Evolutionary conservation across 140 eudicot genomes (phyloP), one percentile per base, ranked within the genome.

Genomic region (Flaveria floridana): DNA sequence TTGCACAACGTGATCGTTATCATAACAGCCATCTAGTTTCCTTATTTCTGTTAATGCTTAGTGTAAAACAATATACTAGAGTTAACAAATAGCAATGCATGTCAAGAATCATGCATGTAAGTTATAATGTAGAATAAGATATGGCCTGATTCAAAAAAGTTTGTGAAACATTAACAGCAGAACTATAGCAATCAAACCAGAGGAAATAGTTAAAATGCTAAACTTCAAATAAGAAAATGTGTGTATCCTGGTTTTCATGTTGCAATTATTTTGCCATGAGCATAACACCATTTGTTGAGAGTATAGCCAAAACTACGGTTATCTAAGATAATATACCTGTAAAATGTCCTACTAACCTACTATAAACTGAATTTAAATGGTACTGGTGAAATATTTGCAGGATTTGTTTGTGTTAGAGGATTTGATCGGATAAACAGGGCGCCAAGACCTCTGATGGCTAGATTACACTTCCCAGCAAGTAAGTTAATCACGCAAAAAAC

Each of bases 341-440:
- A 65, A 34, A 37, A 18, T 4, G 15, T 65, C 21, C 71, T 16
- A 65, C 41, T 61, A 23, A 25, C 4, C 71, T 16, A 65, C 41
- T 61, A 23, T 61, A 61, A 26, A 61, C 67, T 37, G 10, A 65
- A 65, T 0, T n/a, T 65, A 37, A 70, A 70, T 13, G 28, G n/a
- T 41, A 71, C 11, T 13, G 59, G 8, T 65, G 53, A 48, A 51
- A 8, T 19, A 34, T 75, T 65, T 78, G 83, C 89, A 93, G 98
- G 98, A 64, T 90, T 86, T 56, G 97, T 93, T 50, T 93, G 97
- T 65, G 98, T 93, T 25, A 88, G 98, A 79, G 98, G 96, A 21
- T 93, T 90, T 63, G 97, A 90, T 82, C 91, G 78, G 62, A 76
- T 83, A 76, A 55, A 76, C 4, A 74, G 96, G 80, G 84, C 91